Conservation (phyloP, 73 alveolate genomes). For the Uronychia binucleata region DNA sequence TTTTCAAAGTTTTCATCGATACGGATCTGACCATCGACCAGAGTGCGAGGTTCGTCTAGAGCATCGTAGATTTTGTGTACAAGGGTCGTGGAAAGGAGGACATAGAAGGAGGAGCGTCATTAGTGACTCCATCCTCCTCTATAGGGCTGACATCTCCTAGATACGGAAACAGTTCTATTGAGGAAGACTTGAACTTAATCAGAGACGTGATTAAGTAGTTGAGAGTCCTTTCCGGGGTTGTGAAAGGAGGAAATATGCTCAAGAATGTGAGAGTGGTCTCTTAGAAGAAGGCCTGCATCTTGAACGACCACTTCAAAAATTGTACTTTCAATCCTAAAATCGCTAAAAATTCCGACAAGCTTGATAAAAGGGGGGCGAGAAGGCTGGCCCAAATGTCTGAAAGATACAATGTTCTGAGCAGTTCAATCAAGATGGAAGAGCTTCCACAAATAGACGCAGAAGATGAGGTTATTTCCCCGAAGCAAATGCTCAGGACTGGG, state of each 20-base stretch:
- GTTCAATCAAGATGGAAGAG: no score
- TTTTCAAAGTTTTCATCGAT: not conserved
- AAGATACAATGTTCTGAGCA: no score
- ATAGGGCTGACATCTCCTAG: no score
- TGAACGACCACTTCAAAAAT: not conserved
- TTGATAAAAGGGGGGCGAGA: not conserved
- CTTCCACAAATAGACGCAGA: no score
- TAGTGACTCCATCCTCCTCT: no score
- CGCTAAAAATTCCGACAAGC: not conserved
- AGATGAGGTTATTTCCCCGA: no score
- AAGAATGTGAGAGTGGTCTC: not conserved
- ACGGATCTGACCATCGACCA: not conserved
- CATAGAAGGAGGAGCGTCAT: no score
- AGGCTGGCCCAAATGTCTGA: not conserved
- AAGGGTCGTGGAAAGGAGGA: no score
- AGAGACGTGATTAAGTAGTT: not conserved
- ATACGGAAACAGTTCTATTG: no score
- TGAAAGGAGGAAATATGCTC: not conserved
- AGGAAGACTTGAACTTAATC: no score
- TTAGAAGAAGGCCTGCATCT: not conserved
- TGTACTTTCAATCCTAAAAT: not conserved
- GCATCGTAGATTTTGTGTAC: not conserved
- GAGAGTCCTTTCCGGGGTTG: not conserved
- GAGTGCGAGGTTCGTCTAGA: not conserved
- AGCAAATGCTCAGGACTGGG: no score